Percentiles rank a stretch among this genome's conserved stretches.
Evolutionary conservation across 2,329 filamentous ascomycete genomes (phyloP).

Genomic region (Colletotrichum sp.): DNA sequence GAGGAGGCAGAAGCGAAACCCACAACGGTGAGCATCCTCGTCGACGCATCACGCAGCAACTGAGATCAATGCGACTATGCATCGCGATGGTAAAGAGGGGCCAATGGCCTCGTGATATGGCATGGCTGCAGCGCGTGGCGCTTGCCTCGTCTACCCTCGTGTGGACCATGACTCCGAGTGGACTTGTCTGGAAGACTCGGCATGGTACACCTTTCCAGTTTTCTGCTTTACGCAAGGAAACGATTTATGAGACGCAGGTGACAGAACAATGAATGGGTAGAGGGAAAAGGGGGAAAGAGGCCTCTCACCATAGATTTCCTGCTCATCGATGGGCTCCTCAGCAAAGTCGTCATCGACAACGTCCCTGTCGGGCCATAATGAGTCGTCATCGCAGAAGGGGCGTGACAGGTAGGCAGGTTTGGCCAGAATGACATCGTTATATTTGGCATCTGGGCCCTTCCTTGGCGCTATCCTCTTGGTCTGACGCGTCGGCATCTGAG

Average conservation of each 20-base stretch:
- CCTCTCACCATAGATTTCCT: slow-evolving; percentile 87
- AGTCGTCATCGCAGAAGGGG: slow-evolving; percentile 41
- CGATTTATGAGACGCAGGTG: not conserved
- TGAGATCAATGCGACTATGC: not conserved
- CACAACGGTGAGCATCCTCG: not conserved
- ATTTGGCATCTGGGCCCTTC: slow-evolving; percentile 51
- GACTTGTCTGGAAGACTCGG: not conserved
- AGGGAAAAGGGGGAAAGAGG: not conserved
- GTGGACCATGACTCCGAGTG: not conserved
- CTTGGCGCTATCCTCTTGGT: slow-evolving; percentile 53
- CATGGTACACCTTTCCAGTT: not conserved
- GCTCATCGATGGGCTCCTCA: slow-evolving; percentile 89
- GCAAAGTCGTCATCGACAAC: slow-evolving; percentile 62
- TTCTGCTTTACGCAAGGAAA: not conserved
- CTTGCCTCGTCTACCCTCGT: not conserved
- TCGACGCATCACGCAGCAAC: not conserved
- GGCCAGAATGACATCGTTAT: slow-evolving; percentile 50
- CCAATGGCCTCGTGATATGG: not conserved
- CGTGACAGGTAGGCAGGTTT: slow-evolving; percentile 47
- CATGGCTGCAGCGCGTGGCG: not conserved
- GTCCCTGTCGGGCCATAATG: slow-evolving; percentile 37
- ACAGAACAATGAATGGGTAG: not conserved
- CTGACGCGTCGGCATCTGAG: slow-evolving; percentile 84
- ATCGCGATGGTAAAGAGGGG: not conserved
- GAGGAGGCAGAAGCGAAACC: not conserved